Evolutionary conservation across 2,329 filamentous ascomycete genomes (phyloP), one percentile per base, ranked within the genome.

Genomic region (Epichloe aotearoae): DNA sequence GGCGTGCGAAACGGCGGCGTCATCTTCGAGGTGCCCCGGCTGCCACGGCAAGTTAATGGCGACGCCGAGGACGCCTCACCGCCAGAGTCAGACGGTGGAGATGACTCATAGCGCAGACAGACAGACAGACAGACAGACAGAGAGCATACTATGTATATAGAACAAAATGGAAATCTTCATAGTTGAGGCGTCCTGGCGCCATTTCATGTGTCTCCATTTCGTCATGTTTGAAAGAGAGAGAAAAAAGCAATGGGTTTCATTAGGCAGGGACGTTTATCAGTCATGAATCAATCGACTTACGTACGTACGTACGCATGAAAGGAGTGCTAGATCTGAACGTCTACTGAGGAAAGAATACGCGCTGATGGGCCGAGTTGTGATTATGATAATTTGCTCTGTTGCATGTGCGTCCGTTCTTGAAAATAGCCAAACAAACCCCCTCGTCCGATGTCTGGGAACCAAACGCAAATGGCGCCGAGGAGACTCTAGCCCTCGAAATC

Each of bases 1-100:
- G 73, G 71, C 7, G 88, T 82, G 4, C 83, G 83, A 57, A 96
- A 95, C 62, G 87, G 88, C 6, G 86, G 86, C n/a, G 78, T 93
- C 23, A 77, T 96, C 10, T 94, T 95, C 62, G 89, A 95, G 64
- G 79, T 96, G 36, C 79, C 85, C 14, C 72, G 69, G 60, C 58
- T 69, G 58, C 59, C 60, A 54, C 55, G 56, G 17, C 58, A 52
- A 50, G 58, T 55, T n/a, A 68, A 71, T 50, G 69, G 66, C 19
- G 60, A 62, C 33, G 61, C 63, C 46, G 59, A 56, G 39, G 33
- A 52, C 38, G 15, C 8, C 7, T 10, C 14, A 39, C 15, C 15
- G 34, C 51, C 55, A 45, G 54, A 49, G 10, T 57, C 56, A 8
- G 55, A 57, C 45, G 52, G 58, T 40, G 58, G 54, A 40, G 52